Evolutionary conservation across 169 alveolate genomes (phyloP), one percentile per base, ranked within the genome.

Genomic region (Eimeria praecox): DNA sequence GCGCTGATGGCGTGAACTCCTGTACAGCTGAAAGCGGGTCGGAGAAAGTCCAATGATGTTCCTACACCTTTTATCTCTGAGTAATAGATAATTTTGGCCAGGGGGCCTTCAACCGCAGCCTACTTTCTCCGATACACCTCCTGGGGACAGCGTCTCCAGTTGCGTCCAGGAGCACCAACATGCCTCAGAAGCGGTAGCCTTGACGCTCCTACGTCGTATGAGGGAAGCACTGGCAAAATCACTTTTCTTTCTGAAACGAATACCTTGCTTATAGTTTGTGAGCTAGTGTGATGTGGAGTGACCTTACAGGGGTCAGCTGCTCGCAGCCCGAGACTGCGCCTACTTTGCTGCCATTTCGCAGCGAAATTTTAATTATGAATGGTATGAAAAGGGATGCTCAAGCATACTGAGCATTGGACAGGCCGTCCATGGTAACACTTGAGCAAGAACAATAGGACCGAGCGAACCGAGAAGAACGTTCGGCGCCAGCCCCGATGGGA

Each of bases 251-350:
- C 27, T 33, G 42, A 33, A 33, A 30, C 22, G 27, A 4, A 20
- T 27, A 4, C 46, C 27, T 24, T 33, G 78, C 46, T 42, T 33
- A 69, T 6, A 27, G 20, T 24, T 69, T 69, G 78, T 69, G 78
- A 69, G 78, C 46, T 69, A 69, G 27, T 69, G 24, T 18, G 38
- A 9, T 22, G 46, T n/a, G 16, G n/a, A 69, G 78, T 69, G 80
- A 33, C 80, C 49, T 49, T 33, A 49, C 49, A 69, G 80, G 44
- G n/a, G 30, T 69, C 80, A 69, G 80, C 80, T 69, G 80, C 80
- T 69, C 80, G 80, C 80, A 69, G 80, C 80, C 10, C 3, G 46
- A 33, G 30, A 49, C 49, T 16, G 24, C 24, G 4, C 80, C 44
- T 9, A n/a, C n/a, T 69, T 24, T 69, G 9, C n/a, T 3, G 80